phyloP scores from a whole-genome alignment of 169 alveolate species.

The Amoebophrya sp. region DNA sequence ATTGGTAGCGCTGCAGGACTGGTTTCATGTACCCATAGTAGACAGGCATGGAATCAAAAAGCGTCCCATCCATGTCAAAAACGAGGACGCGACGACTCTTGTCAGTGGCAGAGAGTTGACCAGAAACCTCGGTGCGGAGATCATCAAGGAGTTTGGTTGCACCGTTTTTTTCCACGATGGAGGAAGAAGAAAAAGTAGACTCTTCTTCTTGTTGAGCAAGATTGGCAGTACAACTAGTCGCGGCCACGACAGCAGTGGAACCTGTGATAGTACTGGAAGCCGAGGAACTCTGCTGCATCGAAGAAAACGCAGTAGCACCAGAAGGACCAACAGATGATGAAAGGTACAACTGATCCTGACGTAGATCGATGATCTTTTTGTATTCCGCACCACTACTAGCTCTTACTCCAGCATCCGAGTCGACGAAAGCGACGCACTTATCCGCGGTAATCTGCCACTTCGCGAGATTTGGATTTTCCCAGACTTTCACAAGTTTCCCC shows the following conservation, averaged over 20 bases:
- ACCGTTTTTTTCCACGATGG: no score
- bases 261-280: not conserved
- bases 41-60: not conserved
- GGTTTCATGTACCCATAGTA: not conserved
- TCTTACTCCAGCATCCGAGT: not conserved
- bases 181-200: no score
- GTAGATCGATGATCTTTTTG: not conserved
- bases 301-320: no score
- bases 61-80: slow-evolving; percentile 8
- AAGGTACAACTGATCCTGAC: not conserved
- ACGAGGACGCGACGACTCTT: not conserved
- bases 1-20: not conserved
- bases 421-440: not conserved
- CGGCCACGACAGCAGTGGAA: not conserved
- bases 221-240: not conserved
- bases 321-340: no score
- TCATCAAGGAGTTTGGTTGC: not conserved
- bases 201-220: not conserved
- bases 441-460: not conserved
- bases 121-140: not conserved
- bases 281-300: not conserved
- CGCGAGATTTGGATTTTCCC: not conserved
- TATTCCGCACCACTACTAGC: not conserved
- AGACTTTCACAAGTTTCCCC: not conserved
- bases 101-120: not conserved